Base-by-base conservation (phyloP, 179 eudicot species). In the Beta lomatogona region DNA sequence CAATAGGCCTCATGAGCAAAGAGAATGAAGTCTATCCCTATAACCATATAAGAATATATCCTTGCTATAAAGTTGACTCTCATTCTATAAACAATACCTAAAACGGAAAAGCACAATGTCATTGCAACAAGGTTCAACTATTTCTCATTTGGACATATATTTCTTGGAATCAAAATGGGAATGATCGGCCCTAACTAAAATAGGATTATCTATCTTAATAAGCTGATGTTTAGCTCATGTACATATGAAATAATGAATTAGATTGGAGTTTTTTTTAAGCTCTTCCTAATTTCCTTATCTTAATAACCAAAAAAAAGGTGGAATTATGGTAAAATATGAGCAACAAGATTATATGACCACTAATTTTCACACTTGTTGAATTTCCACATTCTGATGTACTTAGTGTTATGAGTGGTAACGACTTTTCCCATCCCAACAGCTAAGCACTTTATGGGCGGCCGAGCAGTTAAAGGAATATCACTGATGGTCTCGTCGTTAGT, bases 381-480 rank as follows among this genome's bases (percentile, higher is more conserved):
- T 77, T 81, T 91, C 97, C 97, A 91, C 31, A 91, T 77, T 80
- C 91, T 87, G 77, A 92, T 86, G 72, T 77, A 81, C 46, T 73
- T 86, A 64, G 85, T 88, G 60, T 82, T 82, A 63, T 92, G 93
- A 36, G 87, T 79, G 45, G 97, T 90, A 12, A 92, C 93, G 19
- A 91, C 86, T 77, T 92, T 92, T 81, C 89, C 90, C 92, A 91
- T 88, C 78, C 97, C 97, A 16, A 92, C 93, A 10, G 93, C 97
- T 88, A 93, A 81, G 82, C 93, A 89, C 44, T 80, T 89, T 75
- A 94, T 89, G 59, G 91, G 87, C 13, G 93, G 93, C 9, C 93
- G 87, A 71, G 77, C 84, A 50, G 67, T 75, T 11, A 50, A 69
- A 48, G 89, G 89, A 79, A 89, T 82, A 69, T 83, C 78, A 73